Evolutionary conservation across 257 asterid species (phyloP).

Genomic region (Orobanche coerulescens): DNA sequence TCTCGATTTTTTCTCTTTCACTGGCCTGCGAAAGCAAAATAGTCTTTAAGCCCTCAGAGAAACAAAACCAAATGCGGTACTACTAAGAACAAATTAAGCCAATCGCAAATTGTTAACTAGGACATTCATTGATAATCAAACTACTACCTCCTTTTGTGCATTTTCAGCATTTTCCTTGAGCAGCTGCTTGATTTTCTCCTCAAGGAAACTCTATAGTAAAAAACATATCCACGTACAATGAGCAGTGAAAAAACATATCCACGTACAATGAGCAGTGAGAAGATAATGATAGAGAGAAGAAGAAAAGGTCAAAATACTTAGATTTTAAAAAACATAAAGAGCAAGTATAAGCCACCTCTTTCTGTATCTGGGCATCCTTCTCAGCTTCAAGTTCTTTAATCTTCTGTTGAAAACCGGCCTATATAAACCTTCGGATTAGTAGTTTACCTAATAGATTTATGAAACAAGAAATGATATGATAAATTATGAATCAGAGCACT

Average conservation of each 20-base stretch:
- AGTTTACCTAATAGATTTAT: conserved; percentile 13
- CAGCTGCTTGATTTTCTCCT: conserved; percentile 41
- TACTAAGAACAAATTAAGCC: conserved; percentile 3
- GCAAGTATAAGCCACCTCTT: conserved; percentile 33
- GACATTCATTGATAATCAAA: not conserved
- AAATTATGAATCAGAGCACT: not conserved
- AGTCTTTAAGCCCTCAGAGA: conserved; percentile 3
- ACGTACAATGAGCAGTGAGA: not conserved
- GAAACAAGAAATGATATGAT: conserved; percentile 12
- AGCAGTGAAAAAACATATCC: not conserved
- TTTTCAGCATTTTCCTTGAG: conserved; percentile 38
- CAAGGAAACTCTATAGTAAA: conserved; percentile 39
- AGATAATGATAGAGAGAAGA: not conserved
- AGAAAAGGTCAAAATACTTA: conserved; percentile 1
- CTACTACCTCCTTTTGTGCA: conserved; percentile 48
- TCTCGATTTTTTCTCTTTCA: conserved; percentile 37
- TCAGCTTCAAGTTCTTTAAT: conserved; percentile 37
- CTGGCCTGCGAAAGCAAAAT: conserved; percentile 30
- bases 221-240: not conserved
- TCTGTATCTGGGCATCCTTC: conserved; percentile 35
- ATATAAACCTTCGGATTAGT: conserved; percentile 27
- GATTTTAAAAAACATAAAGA: not conserved
- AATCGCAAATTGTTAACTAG: conserved; percentile 11
- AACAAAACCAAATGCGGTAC: not conserved
- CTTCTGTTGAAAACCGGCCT: conserved; percentile 41